A percentile compares a stretch with the other conserved stretches of the same genome.
Conservation (phyloP, 805 yeast species). For the Kazachstania psychrophila region DNA sequence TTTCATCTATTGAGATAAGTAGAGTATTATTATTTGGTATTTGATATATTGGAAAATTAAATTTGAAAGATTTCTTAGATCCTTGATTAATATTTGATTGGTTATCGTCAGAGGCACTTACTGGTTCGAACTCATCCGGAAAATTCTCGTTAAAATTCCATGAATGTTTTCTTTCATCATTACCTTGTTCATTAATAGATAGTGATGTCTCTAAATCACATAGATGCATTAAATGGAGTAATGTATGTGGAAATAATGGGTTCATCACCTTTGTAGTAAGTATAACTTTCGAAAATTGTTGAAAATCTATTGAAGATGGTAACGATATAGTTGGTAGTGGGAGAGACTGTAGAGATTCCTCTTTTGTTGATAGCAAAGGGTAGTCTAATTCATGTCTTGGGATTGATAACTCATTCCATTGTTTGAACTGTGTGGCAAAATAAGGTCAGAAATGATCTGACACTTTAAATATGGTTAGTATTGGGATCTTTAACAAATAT, state of each 20-base stretch:
- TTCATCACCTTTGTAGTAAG: slow-evolving; percentile 22
- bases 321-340: slow-evolving; percentile 29
- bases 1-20: slow-evolving; percentile 22
- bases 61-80: slow-evolving; percentile 7
- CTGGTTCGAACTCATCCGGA: slow-evolving; percentile 20
- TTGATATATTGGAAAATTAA: slow-evolving; percentile 15
- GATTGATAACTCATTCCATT: slow-evolving; percentile 37
- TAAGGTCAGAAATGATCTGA: too few species aligned
- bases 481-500: too few species aligned
- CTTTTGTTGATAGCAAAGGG: slow-evolving; percentile 15
- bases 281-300: slow-evolving; percentile 11
- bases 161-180: slow-evolving; percentile 6
- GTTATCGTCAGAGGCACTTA: slow-evolving; percentile 1
- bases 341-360: slow-evolving; percentile 18
- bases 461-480: too few species aligned
- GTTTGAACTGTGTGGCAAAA: slow-evolving; percentile 34
- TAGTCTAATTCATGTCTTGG: slow-evolving; percentile 41
- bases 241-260: slow-evolving; percentile 20
- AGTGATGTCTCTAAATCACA: slow-evolving; percentile 14
- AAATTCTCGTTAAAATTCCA: slow-evolving; percentile 23
- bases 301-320: slow-evolving; percentile 9
- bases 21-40: slow-evolving; percentile 11
- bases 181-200: slow-evolving; percentile 4
- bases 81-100: neutral
- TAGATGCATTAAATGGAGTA: slow-evolving; percentile 6